Evolutionary conservation across 169 alveolate species (phyloP).

Genomic region (Plasmodium malariae): DNA sequence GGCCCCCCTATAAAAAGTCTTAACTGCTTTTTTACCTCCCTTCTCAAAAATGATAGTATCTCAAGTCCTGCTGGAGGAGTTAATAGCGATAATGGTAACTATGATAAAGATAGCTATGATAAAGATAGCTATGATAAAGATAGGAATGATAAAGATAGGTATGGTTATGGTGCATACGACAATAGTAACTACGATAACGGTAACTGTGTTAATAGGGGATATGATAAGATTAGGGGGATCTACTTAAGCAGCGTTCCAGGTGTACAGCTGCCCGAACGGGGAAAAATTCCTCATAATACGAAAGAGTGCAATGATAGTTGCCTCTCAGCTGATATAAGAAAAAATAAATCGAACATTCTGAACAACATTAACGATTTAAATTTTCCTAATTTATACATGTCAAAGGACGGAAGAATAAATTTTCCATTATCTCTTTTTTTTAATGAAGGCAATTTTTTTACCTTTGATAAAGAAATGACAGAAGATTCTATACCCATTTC

Average conservation of each 20-base stretch:
- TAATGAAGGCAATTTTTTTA: conserved; percentile 61
- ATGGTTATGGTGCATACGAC: neutral
- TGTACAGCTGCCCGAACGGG: neutral
- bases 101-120: neutral
- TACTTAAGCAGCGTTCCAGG: neutral
- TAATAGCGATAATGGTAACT: neutral
- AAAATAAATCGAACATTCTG: too few species aligned
- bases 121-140: neutral
- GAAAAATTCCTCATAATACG: neutral
- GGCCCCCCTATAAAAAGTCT: conserved; percentile 60
- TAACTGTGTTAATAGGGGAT: too few species aligned
- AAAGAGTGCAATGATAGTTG: too few species aligned
- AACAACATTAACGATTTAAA: neutral
- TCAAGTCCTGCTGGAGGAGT: too few species aligned
- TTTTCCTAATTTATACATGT: neutral
- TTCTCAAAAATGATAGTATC: conserved; percentile 13
- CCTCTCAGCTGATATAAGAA: neutral
- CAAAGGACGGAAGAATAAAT: conserved; percentile 10
- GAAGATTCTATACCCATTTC: conserved; percentile 35
- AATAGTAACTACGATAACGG: too few species aligned
- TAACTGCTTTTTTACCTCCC: neutral
- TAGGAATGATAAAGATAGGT: neutral
- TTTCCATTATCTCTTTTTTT: conserved; percentile 47
- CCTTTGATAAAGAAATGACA: conserved; percentile 7
- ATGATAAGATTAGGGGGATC: too few species aligned